These are phyloP conservation scores for Omphalea diandra DNA, from an alignment of 441 rosid genomes.

Conservation along the genomic window DNA sequence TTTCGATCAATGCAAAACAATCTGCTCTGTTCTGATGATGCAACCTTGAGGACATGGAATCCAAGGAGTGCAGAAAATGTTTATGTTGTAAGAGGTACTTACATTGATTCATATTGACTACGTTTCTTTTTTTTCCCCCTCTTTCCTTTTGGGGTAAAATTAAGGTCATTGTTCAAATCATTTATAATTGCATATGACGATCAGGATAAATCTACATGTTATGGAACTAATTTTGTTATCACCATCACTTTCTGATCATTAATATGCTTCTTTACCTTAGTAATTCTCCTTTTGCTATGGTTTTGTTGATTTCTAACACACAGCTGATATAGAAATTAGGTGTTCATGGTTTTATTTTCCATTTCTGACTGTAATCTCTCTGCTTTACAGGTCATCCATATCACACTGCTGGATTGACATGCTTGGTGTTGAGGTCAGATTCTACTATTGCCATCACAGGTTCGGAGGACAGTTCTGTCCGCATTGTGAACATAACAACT, in stretches of 20 bases:
- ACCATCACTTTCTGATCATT: neutral
- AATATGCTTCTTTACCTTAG: neutral
- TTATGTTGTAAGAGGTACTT: constrained; percentile 70
- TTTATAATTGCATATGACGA: neutral
- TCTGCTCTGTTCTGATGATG: constrained; percentile 91
- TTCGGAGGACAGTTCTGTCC: constrained; percentile 69
- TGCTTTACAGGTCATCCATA: constrained; percentile 67
- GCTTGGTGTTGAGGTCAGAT: constrained; percentile 73
- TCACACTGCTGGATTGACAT: constrained; percentile 74
- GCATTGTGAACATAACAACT: constrained; percentile 68
- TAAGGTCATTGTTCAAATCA: neutral
- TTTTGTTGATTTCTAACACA: neutral
- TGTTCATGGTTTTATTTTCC: neutral
- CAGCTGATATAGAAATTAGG: neutral
- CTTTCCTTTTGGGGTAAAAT: too few species aligned
- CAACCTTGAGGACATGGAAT: constrained; percentile 84
- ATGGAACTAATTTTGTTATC: neutral
- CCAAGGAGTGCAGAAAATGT: constrained; percentile 72
- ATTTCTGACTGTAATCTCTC: constrained; percentile 2
- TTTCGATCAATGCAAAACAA: constrained; percentile 62
- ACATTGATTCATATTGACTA: neutral
- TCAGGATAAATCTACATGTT: neutral
- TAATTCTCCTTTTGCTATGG: neutral
- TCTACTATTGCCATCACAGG: constrained; percentile 82
- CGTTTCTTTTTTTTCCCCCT: neutral